phyloP scores from a whole-genome alignment of 192 early-diverging fungal genomes.

The Cetraspora pellucida region DNA sequence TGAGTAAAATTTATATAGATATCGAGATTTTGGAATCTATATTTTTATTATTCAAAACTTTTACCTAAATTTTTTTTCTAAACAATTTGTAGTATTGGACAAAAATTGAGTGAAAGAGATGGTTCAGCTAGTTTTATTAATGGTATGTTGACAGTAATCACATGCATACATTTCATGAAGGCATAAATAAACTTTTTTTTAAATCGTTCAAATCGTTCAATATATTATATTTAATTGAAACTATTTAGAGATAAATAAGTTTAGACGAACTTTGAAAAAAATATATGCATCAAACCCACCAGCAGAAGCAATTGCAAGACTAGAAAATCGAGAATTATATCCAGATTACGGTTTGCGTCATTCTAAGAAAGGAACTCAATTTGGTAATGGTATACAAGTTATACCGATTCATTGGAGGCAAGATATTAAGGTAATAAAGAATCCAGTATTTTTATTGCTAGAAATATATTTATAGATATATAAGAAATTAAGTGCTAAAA shows the following conservation, averaged over 20 bases:
- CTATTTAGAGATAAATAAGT: constrained; percentile 62
- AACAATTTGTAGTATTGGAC: constrained; percentile 61
- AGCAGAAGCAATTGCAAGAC: not conserved
- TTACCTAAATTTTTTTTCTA: not conserved
- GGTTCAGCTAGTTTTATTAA: constrained; percentile 68
- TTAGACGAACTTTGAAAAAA: constrained; percentile 66
- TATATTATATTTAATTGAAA: not conserved
- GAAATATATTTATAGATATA: not conserved
- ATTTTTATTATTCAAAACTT: not conserved
- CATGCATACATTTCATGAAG: not conserved
- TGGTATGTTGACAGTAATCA: constrained; percentile 34
- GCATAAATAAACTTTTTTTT: not conserved
- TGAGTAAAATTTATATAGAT: not conserved
- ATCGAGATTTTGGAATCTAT: not conserved
- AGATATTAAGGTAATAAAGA: constrained; percentile 50
- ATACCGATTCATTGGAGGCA: constrained; percentile 85
- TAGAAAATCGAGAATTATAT: not conserved
- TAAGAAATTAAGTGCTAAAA: not conserved
- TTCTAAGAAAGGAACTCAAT: not conserved
- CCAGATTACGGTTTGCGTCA: not conserved
- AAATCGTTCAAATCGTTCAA: not conserved
- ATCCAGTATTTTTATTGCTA: not conserved
- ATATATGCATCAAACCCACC: constrained; percentile 6
- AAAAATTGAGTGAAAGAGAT: constrained; percentile 77
- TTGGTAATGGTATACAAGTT: constrained; percentile 66